Evolutionary conservation across 108 stramenopile species (phyloP).

Genomic region (Nitzschia putrida): DNA sequence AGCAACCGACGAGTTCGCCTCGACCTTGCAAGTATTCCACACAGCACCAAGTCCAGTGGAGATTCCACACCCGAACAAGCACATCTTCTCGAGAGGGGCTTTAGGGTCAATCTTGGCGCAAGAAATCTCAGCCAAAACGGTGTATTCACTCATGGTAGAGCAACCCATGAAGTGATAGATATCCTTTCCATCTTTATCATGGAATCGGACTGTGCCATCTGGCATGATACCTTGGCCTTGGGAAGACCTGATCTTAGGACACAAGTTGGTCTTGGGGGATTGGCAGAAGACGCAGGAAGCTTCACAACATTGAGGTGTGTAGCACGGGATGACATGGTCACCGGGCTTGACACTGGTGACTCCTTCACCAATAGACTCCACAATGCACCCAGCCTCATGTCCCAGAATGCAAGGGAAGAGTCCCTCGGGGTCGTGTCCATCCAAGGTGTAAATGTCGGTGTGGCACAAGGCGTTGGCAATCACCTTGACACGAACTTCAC

Average conservation of each 20-base stretch:
- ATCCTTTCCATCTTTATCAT: constrained; percentile 80
- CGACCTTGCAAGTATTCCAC: constrained; percentile 94
- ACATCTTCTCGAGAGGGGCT: constrained; percentile 85
- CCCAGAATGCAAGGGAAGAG: constrained; percentile 89
- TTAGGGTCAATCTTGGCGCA: constrained; percentile 85
- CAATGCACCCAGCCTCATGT: constrained; percentile 82
- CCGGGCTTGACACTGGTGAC: constrained; percentile 84
- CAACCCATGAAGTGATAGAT: constrained; percentile 98
- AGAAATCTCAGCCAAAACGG: constrained; percentile 90
- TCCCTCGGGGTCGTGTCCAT: constrained; percentile 92
- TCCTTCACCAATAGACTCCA: constrained; percentile 90
- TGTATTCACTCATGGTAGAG: constrained; percentile 93
- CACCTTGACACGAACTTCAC: constrained; percentile 82
- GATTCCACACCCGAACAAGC: constrained; percentile 93
- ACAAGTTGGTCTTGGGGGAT: constrained; percentile 87
- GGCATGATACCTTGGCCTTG: constrained; percentile 92
- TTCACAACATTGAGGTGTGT: constrained; percentile 75
- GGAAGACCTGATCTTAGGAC: constrained; percentile 78
- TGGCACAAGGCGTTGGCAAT: constrained; percentile 93
- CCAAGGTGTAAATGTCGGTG: constrained; percentile 89
- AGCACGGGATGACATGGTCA: constrained; percentile 84
- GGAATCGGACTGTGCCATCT: constrained; percentile 83
- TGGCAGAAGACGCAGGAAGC: constrained; percentile 84
- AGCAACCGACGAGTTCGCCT: constrained; percentile 83
- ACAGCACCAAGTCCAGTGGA: constrained; percentile 83